Evolutionary conservation across 441 rosid genomes (phyloP).

Genomic region (Syzygium syzygioides): DNA sequence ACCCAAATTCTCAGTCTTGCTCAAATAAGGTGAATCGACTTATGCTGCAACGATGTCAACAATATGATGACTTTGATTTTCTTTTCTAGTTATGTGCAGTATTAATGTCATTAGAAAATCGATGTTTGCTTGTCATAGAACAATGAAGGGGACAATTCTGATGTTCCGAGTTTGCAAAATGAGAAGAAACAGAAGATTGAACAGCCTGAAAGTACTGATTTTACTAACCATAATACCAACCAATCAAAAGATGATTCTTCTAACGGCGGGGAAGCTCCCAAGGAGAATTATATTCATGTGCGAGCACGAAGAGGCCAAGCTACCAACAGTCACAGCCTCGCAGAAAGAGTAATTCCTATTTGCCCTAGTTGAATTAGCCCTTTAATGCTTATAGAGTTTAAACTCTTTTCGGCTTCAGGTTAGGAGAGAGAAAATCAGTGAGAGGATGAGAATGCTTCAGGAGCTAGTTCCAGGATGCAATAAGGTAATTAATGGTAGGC

Average conservation of each 20-base stretch:
- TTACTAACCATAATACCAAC: conserved; percentile 42
- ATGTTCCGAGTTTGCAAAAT: conserved; percentile 33
- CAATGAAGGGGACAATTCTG: conserved; percentile 47
- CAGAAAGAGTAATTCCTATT: conserved; percentile 64
- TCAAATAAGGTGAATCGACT: conserved; percentile 36
- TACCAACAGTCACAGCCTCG: conserved; percentile 94
- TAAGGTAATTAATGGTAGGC: conserved; percentile 33
- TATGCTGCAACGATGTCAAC: neutral
- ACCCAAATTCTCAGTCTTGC: conserved; percentile 24
- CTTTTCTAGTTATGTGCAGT: neutral
- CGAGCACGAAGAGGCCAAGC: conserved; percentile 96
- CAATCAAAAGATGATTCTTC: conserved; percentile 53
- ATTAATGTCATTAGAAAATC: neutral
- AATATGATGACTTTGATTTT: neutral
- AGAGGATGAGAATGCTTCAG: conserved; percentile 75
- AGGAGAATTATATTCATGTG: conserved; percentile 78
- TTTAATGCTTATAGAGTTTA: neutral
- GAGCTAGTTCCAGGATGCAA: conserved; percentile 79
- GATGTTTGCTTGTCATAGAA: conserved; percentile 28
- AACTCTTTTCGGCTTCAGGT: conserved; percentile 29
- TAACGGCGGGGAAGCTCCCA: conserved; percentile 57
- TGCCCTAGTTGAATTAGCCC: neutral
- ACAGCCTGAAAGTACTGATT: conserved; percentile 22
- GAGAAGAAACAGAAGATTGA: conserved; percentile 60
- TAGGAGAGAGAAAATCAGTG: conserved; percentile 75